Percentiles rank a stretch among this genome's conserved stretches.
Conservation (phyloP, 2,329 filamentous ascomycete genomes). For the Penicillium griseofulvum region DNA sequence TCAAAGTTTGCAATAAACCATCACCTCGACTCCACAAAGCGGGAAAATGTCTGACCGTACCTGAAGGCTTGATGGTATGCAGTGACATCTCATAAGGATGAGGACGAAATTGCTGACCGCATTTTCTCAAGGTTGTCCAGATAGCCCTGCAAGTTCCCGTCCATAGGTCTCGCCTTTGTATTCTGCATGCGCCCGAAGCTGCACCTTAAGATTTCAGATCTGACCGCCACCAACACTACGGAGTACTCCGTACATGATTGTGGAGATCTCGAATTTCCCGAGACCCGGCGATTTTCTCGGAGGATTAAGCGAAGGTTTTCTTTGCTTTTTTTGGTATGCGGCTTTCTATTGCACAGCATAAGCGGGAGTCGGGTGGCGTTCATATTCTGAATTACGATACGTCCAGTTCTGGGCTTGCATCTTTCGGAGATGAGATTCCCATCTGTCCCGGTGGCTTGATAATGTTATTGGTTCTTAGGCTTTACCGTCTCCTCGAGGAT, state of each 20-base stretch:
- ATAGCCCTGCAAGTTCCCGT: not conserved
- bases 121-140: not conserved
- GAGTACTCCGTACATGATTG: not conserved
- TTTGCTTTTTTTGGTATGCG: not conserved
- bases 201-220: not conserved
- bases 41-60: not conserved
- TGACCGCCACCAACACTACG: not conserved
- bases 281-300: slow-evolving; percentile 3
- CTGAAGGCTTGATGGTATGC: not conserved
- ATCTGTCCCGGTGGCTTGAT: not conserved
- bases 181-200: not conserved
- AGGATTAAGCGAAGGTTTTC: not conserved
- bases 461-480: not conserved
- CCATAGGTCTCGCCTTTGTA: not conserved
- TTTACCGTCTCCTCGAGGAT: not conserved
- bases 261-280: not conserved
- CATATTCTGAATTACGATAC: not conserved
- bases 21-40: not conserved
- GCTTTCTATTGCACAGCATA: not conserved
- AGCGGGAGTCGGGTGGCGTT: slow-evolving; percentile 1
- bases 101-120: not conserved
- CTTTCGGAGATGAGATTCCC: not conserved
- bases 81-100: not conserved
- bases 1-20: not conserved
- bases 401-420: not conserved